Conservation (phyloP, 2,329 filamentous ascomycete genomes). For the Aciculosporium take region DNA sequence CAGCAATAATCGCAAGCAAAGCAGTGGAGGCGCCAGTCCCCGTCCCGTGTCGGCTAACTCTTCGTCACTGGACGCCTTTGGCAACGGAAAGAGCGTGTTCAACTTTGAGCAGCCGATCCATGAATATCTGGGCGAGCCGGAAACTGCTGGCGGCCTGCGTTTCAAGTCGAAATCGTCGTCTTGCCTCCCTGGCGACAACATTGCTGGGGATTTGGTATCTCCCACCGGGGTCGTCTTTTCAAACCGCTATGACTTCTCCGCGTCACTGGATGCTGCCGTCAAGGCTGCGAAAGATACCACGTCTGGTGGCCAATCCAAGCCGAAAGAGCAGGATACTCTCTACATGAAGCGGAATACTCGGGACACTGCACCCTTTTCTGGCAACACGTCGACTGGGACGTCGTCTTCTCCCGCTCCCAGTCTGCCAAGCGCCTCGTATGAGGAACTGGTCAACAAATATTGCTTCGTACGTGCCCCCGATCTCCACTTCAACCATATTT, state of each 20-base stretch:
- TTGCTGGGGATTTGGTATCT: conserved; percentile 35
- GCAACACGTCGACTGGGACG: conserved; percentile 12
- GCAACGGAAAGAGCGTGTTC: conserved; percentile 39
- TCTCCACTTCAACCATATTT: conserved; percentile 15
- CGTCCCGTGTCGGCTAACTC: conserved; percentile 42
- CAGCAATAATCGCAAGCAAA: conserved; percentile 46
- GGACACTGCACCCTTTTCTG: conserved; percentile 9
- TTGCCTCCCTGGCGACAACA: conserved; percentile 48
- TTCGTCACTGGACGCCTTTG: conserved; percentile 58
- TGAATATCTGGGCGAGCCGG: conserved; percentile 50
- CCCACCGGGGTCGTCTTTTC: conserved; percentile 65
- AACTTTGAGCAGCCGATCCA: conserved; percentile 46
- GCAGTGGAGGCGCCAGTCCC: conserved; percentile 20
- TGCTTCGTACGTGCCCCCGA: conserved; percentile 85
- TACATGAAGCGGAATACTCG: conserved; percentile 38
- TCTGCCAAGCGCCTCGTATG: conserved; percentile 79
- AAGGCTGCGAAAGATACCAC: conserved; percentile 53
- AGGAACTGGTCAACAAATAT: conserved; percentile 96
- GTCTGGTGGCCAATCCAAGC: conserved; percentile 14
- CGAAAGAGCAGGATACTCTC: conserved; percentile 42
- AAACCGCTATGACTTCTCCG: conserved; percentile 89
- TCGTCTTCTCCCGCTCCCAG: conserved; percentile 13
- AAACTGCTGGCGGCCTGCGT: conserved; percentile 39
- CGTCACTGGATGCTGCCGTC: conserved; percentile 75
- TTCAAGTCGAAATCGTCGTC: conserved; percentile 55